phyloP scores from a whole-genome alignment of 345 rosid genomes.

The Camelina sativa region DNA sequence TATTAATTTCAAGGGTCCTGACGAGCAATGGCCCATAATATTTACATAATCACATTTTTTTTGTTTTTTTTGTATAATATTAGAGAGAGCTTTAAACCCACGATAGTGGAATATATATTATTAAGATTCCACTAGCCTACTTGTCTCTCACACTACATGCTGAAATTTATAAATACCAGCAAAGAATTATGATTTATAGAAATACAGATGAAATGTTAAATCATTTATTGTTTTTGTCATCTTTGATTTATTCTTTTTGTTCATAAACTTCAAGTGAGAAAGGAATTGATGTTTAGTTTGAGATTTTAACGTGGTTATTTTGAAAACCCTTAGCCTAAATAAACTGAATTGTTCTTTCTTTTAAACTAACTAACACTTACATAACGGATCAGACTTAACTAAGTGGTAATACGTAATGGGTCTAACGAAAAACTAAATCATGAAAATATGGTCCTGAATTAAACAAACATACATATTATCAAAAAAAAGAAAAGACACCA shows the following conservation, averaged over 20 bases:
- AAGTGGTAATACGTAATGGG: conserved; percentile 13
- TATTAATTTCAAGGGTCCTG: conserved; percentile 43
- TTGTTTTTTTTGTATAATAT: not conserved
- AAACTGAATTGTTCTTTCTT: not conserved
- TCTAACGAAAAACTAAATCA: not conserved
- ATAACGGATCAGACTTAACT: not conserved
- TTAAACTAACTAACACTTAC: not conserved
- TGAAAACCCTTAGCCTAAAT: not conserved
- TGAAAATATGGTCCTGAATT: not conserved
- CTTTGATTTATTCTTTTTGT: conserved; percentile 1
- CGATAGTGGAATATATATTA: not conserved
- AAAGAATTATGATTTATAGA: not conserved
- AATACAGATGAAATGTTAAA: not conserved
- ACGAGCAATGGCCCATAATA: conserved; percentile 6
- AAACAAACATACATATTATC: not conserved
- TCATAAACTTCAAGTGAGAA: not conserved
- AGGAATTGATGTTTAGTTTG: not conserved
- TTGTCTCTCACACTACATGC: not conserved
- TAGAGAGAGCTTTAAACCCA: not conserved
- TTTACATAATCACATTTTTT: conserved; percentile 2
- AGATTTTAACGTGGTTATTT: not conserved
- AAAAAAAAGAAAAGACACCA: too few relatives aligned
- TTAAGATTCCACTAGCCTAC: not conserved
- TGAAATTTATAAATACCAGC: not conserved
- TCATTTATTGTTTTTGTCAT: not conserved